These are phyloP conservation scores for Citrus medica DNA, from an alignment of 345 rosid species.

Conservation along the genomic window DNA sequence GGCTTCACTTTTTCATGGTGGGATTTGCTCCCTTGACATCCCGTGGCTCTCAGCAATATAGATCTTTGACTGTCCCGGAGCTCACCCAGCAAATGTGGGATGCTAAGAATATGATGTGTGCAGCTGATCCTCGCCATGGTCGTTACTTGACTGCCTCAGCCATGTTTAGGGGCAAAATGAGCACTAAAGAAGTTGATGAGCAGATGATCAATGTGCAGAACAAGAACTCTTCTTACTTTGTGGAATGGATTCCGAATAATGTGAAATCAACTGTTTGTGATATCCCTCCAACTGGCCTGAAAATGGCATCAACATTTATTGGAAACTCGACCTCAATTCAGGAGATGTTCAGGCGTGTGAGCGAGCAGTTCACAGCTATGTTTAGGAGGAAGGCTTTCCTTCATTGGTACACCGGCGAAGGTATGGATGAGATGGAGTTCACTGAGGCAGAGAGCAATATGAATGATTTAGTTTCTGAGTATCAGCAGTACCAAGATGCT, in stretches of 20 bases:
- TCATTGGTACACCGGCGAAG: conserved; percentile 70
- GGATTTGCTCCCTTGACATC: conserved; percentile 54
- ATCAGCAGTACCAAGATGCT: conserved; percentile 57
- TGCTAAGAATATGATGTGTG: conserved; percentile 56
- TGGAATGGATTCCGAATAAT: conserved; percentile 67
- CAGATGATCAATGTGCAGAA: conserved; percentile 73
- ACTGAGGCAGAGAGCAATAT: conserved; percentile 59
- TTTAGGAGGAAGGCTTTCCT: conserved; percentile 75
- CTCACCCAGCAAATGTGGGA: conserved; percentile 62
- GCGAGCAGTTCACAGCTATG: conserved; percentile 64
- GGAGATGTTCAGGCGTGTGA: conserved; percentile 44
- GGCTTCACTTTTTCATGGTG: conserved; percentile 61
- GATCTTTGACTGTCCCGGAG: conserved; percentile 43
- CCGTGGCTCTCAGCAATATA: conserved; percentile 51
- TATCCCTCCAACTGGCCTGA: conserved; percentile 44
- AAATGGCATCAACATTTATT: conserved; percentile 51
- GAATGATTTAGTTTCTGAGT: conserved; percentile 52
- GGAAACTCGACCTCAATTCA: conserved; percentile 53
- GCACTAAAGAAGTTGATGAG: conserved; percentile 50
- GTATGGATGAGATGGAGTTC: conserved; percentile 76
- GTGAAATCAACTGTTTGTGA: conserved; percentile 52
- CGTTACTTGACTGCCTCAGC: conserved; percentile 54
- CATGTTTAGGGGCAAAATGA: conserved; percentile 48
- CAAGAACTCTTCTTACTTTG: conserved; percentile 68
- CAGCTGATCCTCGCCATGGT: conserved; percentile 45